Evolutionary conservation across 192 early-diverging fungal species (phyloP), one percentile per base, ranked within the genome.

Genomic region (Coemansia pectinata): DNA sequence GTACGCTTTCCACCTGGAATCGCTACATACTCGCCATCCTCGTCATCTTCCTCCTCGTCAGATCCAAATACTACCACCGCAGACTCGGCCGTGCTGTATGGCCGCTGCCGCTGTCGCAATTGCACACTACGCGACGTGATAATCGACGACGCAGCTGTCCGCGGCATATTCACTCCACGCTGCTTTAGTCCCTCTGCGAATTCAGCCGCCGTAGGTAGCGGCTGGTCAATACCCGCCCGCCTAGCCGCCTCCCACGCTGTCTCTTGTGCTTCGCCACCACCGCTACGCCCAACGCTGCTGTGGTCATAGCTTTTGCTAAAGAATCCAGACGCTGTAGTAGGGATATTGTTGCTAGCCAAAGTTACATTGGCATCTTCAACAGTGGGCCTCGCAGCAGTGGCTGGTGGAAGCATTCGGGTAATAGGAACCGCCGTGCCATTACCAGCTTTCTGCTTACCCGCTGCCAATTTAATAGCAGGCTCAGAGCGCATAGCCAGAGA

Each of bases 401-500:
- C 21, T 27, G 44, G 62, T n/a, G 68, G 69, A 27, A 73, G 50
- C 14, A 79, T 50, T 44, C 72, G 44, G 4, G 69, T 17, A 40
- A 79, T 63, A 2, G 77, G 77, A 27, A 79, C 77, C 3, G 77
- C 55, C 15, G 40, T 45, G 42, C 66, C 34, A 42, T 62, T 62
- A n/a, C 65, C 34, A 7, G 14, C 39, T 21, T 57, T 66, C 52
- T 52, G 69, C 60, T 45, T 68, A 55, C 67, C 60, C 3, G 57
- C 47, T 5, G 38, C 59, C 2, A 44, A 45, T 67, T 64, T 79
- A 31, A 79, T 71, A 36, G 69, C 59, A 11, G 78, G 73, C 73
- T 80, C 78, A 1, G 78, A 80, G 12, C 73, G 78, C 73, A 80
- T 80, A 10, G 72, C 72, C 65, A 60, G 47, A 29, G 63, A 34